Base-by-base conservation (phyloP, 2,329 filamentous ascomycete genomes). In the Rugonectria rugulosa region DNA sequence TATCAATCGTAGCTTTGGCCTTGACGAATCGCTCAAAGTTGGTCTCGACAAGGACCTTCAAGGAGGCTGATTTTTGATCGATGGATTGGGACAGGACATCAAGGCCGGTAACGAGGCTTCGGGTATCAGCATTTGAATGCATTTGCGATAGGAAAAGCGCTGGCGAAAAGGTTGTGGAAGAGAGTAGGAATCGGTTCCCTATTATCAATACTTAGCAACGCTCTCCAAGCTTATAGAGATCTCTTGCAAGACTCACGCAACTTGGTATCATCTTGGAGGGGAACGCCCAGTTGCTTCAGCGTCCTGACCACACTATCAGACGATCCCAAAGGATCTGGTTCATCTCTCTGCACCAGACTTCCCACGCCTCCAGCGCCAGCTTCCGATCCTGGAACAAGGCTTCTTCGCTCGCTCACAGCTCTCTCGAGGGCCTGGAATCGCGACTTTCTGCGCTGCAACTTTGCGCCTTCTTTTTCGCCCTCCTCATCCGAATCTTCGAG, bases 21-120 rank as follows among this genome's bases (percentile, higher is more conserved):
- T 92, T 89, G 52, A 99, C 95, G 77, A 99, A 99, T 63, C 94
- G 89, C 75, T 99, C 96, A 71, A 99, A 99, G 73, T 99, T 99
- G 61, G 91, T 94, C 74, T 99, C 95, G 20, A 99, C 95, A 15
- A 99, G 83, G 10, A 96, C 90, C 72, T 99, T 99, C 58, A 99
- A 83, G 4, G 93, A 97, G 0, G 94, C 95, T 0, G 94, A 97
- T 74, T 99, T 99, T 75, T 98, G 91, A 68, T 98, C 95, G 68
- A 99, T 99, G 1, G 94, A 97, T 59, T 86, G 85, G 15, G 92
- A 95, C 17, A 99, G 84, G 56, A 90, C 88, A 64, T 97, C 90
- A 17, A 99, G 84, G 3, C 95, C 96, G 43, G 85, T 81, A 11
- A 97, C 80, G 1, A 99, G 80, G 40, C 88, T 86, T 64, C 92